phyloP scores from a whole-genome alignment of 441 rosid genomes.

The Populus trichocarpa region DNA sequence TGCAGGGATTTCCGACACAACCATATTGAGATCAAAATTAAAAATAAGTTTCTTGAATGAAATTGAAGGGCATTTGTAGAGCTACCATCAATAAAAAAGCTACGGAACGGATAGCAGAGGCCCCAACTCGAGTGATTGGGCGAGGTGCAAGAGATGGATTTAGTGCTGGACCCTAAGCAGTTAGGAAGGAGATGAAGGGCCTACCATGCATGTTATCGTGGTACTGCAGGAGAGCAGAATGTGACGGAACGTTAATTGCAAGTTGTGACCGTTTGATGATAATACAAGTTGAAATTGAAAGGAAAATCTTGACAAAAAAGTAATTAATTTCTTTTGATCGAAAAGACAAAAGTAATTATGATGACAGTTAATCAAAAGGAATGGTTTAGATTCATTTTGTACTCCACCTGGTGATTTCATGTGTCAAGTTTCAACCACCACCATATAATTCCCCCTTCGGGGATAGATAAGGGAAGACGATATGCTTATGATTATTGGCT shows the following conservation, averaged over 20 bases:
- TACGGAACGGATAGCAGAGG: too few species aligned
- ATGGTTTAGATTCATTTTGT: slow-evolving; percentile 18
- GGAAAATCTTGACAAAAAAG: slow-evolving; percentile 13
- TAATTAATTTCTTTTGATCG: background rate
- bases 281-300: background rate
- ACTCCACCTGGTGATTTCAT: background rate
- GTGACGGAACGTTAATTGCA: background rate
- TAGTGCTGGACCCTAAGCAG: too few species aligned
- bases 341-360: slow-evolving; percentile 20
- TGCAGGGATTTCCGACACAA: too few species aligned
- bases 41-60: too few species aligned
- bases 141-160: too few species aligned
- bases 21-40: too few species aligned
- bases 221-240: background rate
- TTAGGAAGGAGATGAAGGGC: too few species aligned
- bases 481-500: slow-evolving; percentile 5
- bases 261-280: background rate
- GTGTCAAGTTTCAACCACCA: slow-evolving; percentile 1
- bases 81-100: too few species aligned
- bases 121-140: too few species aligned
- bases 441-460: background rate
- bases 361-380: slow-evolving; percentile 9
- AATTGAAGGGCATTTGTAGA: too few species aligned
- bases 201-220: too few species aligned
- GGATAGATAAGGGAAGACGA: background rate